Evolutionary conservation across 2,329 filamentous ascomycete species (phyloP), one percentile per base, ranked within the genome.

Genomic region (Alternaria atra): DNA sequence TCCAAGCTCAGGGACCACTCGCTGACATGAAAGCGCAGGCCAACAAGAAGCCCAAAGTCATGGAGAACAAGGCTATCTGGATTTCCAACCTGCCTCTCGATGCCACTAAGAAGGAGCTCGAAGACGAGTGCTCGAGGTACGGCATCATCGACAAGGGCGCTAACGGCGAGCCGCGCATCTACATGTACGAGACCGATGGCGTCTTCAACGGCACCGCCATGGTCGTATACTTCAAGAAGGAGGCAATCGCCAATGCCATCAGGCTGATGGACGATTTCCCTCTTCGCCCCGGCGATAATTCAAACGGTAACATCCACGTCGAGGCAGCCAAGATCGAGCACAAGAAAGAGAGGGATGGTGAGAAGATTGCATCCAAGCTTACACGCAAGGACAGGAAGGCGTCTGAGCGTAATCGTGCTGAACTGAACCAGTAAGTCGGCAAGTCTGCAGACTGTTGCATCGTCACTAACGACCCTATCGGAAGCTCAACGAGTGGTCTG

Each of bases 171-270:
- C 92, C 93, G 44, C 90, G 95, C 37, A 94, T 99, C 80, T 98
- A 97, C 81, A 88, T 99, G 79, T 99, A 99, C 80, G 88, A 97
- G 75, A 88, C 91, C 1, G 81, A 89, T 1, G 88, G 90, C 1
- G 95, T 93, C 20, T 97, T 97, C 84, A 98, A 97, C 76, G 95
- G 95, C 62, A 94, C 98, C 75, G 94, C 92, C 2, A 85, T 99
- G 32, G 84, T 99, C 55, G 92, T 98, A 35, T 99, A 96, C 81
- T 97, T 97, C 85, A 92, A 95, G 70, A 91, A 93, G 0, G 93
- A 97, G 75, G 96, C 92, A n/a, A 94, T 99, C 60, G 84, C 91
- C 42, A 90, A 93, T 82, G 92, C 92, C 44, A 91, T 94, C 66
- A 88, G 90, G 81, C 84, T 95, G 71, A 84, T 93, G 12, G 92